A percentile compares a stretch with the other conserved stretches of the same genome.
phyloP scores from a whole-genome alignment of 139 green algal genomes.

The Micromonas commoda region DNA sequence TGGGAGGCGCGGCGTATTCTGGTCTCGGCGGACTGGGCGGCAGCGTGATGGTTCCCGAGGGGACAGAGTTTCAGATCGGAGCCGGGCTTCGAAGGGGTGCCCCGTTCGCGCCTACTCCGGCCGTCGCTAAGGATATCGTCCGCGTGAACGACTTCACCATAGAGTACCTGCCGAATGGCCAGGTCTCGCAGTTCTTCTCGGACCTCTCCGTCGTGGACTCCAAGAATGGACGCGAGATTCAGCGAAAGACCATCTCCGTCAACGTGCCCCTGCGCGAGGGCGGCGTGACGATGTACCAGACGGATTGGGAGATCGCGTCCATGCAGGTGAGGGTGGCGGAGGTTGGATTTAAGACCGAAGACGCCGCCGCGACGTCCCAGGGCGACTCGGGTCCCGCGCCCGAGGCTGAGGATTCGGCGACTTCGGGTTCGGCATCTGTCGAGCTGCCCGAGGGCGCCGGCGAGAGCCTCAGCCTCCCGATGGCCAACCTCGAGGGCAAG shows the following conservation, averaged over 20 bases:
- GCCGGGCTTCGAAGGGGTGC: not conserved
- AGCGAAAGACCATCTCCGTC: slow-evolving; percentile 65
- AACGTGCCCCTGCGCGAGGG: slow-evolving; percentile 85
- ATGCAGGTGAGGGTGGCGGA: slow-evolving; percentile 53
- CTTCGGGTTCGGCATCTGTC: not conserved
- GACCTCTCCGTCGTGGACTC: slow-evolving; percentile 62
- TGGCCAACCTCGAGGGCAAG: slow-evolving; percentile 62
- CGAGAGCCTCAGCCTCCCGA: slow-evolving; percentile 63
- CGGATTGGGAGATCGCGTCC: slow-evolving; percentile 83
- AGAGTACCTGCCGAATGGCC: slow-evolving; percentile 79
- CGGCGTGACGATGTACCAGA: slow-evolving; percentile 88
- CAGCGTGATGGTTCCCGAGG: slow-evolving; percentile 63
- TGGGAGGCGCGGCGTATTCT: slow-evolving; percentile 66
- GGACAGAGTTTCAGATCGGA: slow-evolving; percentile 11
- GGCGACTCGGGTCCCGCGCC: not conserved
- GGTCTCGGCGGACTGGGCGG: slow-evolving; percentile 66
- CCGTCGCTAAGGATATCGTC: slow-evolving; percentile 40
- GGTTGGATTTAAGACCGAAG: not conserved
- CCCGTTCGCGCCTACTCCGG: not conserved
- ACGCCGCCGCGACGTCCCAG: not conserved
- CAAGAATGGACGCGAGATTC: slow-evolving; percentile 35
- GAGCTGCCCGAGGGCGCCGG: slow-evolving; percentile 1
- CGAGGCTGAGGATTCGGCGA: not conserved
- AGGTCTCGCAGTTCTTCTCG: slow-evolving; percentile 79
- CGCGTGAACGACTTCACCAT: slow-evolving; percentile 87